Evolutionary conservation across 768 basidiomycete genomes (phyloP).

Genomic region (Rhodosporidiobolus sp.): DNA sequence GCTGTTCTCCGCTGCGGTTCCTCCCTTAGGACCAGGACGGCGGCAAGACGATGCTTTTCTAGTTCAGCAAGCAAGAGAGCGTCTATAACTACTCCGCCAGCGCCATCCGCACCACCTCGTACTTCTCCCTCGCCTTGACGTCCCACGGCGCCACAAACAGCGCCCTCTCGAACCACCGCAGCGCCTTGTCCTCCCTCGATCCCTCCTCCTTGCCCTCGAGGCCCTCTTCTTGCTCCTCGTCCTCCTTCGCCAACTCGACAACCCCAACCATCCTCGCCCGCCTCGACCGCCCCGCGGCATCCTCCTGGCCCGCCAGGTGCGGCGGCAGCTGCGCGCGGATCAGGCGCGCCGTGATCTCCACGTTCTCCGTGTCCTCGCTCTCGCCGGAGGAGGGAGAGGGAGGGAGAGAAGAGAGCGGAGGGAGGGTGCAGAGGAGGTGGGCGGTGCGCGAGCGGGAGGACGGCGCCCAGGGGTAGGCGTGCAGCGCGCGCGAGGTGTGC

Average conservation of each 20-base stretch:
- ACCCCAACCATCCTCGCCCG: neutral
- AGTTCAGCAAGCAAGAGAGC: no score
- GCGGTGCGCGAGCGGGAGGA: slow-evolving; percentile 11
- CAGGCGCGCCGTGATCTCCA: slow-evolving; percentile 26
- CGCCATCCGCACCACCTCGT: neutral
- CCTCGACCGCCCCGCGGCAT: neutral
- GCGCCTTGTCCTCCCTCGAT: neutral
- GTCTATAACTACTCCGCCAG: no score
- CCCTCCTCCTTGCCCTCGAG: neutral
- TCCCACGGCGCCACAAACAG: slow-evolving; percentile 30
- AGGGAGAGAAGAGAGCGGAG: neutral
- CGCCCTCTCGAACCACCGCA: slow-evolving; percentile 18
- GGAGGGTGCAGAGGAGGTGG: slow-evolving; percentile 22
- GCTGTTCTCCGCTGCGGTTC: no score
- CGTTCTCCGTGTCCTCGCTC: neutral
- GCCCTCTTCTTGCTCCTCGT: neutral
- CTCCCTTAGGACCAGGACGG: no score
- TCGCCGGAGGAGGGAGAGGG: neutral
- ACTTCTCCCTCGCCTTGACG: slow-evolving; percentile 9
- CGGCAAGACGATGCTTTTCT: no score
- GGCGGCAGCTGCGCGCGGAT: slow-evolving; percentile 4
- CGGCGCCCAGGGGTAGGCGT: slow-evolving; percentile 34
- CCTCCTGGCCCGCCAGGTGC: neutral
- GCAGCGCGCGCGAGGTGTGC: slow-evolving; percentile 15
- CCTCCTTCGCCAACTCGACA: slow-evolving; percentile 4